Evolutionary conservation across 768 basidiomycete genomes (phyloP), one percentile per base, ranked within the genome.

Genomic region (Leccinellum rugosiceps): DNA sequence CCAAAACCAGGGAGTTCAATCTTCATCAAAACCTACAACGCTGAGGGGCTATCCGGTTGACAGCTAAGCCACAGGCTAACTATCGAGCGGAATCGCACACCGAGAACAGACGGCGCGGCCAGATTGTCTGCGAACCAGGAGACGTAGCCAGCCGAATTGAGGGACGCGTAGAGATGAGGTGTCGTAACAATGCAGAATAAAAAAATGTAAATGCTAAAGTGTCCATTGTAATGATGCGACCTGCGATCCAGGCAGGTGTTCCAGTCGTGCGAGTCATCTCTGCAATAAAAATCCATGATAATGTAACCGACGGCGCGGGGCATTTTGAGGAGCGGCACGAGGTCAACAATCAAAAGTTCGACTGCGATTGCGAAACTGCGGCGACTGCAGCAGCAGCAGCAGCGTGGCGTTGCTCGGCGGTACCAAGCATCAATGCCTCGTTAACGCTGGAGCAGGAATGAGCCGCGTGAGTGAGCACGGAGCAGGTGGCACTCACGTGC

Each of bases 401-500:
- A 48, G 81, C 83, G 69, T 83, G 83, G 65, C 83, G 75, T 64
- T 88, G 88, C 73, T 87, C 86, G 45, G 88, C 87, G 57, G 88
- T 87, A 72, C 85, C 83, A 70, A 93, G 84, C 88, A 92, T 92
- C 72, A 94, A 80, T 44, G 88, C 87, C 82, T 94, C 91, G 75
- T 93, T 93, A 64, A 94, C 85, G 68, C 83, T 86, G 21, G 10
- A 46, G 3, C 28, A 10, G 25, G 15, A 14, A 7, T 64, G 45
- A 57, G 53, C 25, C 7, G 15, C 11, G 17, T 14, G 19, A 4
- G 19, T 23, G 49, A 10, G 51, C 35, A 21, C 25, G 19, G 49
- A 59, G 28, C 3, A 10, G 35, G 13, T 47, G 2, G 5, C 35
- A 68, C 79, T 55, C 58, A 80, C 80, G 80, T 78, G 74, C 89